Evolutionary conservation across 176 grass and related monocot genomes (phyloP), one percentile per base, ranked within the genome.

Genomic region (Oryza brachyantha): DNA sequence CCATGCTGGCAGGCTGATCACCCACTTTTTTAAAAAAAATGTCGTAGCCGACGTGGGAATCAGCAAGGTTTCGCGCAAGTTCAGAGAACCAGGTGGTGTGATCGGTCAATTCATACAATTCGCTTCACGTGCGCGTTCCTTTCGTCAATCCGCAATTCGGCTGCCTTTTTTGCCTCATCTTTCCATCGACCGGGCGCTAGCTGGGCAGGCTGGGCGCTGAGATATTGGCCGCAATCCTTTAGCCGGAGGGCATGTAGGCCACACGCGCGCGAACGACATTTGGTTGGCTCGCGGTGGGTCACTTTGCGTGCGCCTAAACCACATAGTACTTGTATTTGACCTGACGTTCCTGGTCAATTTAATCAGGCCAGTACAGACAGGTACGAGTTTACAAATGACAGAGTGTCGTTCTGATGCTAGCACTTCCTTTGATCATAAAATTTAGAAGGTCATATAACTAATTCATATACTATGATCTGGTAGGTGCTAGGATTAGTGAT

Each of bases 71-170:
- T 62, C 5, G 27, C 38, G 68, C n/a, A 36, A 13, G 39, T 54
- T 60, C 86, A 14, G 28, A 26, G 74, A 79, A 84, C 31, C 19
- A 35, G 68, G 11, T 55, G 42, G 50, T 55, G 21, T 8, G 50
- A 55, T 55, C 0, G 39, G 38, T 16, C 12, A 37, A 17, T 66
- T 13, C 13, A 0, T 43, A 8, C 27, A 5, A 31, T 2, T 9
- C 19, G 38, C 12, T 79, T 61, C 61, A 88, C 86, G 68, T 68
- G 80, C 75, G 75, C 50, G 29, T 68, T 68, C 8, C 57, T 31
- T 46, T 80, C 35, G 24, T 21, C 10, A 24, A 2, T 60, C 45
- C 16, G 16, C 17, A 7, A 16, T 52, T 19, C 16, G 72, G 55
- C 78, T 55, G 28, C 58, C 29, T 77, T 69, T 77, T 69, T 29